Base-by-base conservation (phyloP, 805 yeast species). In the Ogataea chonburiensis region DNA sequence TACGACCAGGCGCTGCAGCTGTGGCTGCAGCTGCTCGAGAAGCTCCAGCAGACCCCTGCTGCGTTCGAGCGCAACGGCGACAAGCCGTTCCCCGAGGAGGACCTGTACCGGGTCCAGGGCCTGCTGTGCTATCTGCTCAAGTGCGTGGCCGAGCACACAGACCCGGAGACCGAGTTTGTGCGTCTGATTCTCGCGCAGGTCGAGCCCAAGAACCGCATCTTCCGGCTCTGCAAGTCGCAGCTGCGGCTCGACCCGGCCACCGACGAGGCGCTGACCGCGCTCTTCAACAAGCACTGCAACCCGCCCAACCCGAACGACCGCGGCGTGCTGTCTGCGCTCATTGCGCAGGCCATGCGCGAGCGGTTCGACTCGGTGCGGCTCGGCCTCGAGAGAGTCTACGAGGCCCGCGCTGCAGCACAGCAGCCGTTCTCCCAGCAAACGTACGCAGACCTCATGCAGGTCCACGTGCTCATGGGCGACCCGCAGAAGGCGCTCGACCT, bases 381-480 rank as follows among this genome's bases (percentile, higher is more conserved):
- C 1, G 37, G 44, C 6, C 38, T 58, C 13, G 35, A 31, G 5
- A 41, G 42, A 5, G 38, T 55, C 9, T 43, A 51, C n/a, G 33
- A 35, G 9, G 46, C 51, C 3, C 46, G 66, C 5, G 42, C 44
- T 9, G 33, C 47, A 7, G 61, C 59, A 32, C 57, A 59, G 1
- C 53, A 43, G 10, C 56, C 65, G 5, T 52, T 77, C 14, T 55
- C 58, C 4, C 73, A 70, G 45, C 53, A 52, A 6, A 67, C 77
- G 0, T 53, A 70, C 31, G 56, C 62, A 31, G 58, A 61, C 21
- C 52, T 73, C 37, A 74, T 79, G 80, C 55, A 64, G 21, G 67
- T 67, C 24, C 75, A 61, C 51, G 64, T 64, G 37, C 60, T 56
- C 1, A 50, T 63, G 25, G 64, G 64, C 25, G 42, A 47, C 17